Evolutionary conservation across 2,329 filamentous ascomycete species (phyloP), one percentile per base, ranked within the genome.

Genomic region (Ophiostoma australiae): DNA sequence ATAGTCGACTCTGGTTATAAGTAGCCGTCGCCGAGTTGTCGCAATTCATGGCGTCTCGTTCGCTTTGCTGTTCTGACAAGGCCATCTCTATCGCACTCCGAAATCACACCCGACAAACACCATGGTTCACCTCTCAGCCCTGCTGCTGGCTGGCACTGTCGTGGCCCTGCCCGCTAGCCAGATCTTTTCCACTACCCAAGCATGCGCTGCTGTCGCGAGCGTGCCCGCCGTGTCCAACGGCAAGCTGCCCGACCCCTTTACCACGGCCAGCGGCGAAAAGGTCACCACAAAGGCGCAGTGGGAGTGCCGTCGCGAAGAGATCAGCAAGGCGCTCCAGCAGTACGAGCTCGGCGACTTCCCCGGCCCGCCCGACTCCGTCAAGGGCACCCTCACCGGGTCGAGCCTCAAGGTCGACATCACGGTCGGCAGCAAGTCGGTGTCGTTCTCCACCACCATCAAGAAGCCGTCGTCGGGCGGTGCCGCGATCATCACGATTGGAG

Each of bases 401-500:
- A 79, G 77, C 39, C 76, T 85, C 72, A 81, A 79, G 3, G 81
- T 86, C 74, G 81, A 77, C 74, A 79, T 83, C 58, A 81, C 80
- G 17, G 81, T 82, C 17, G 80, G 78, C 66, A 80, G 80, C 73
- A 83, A 82, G 75, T 80, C 80, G 33, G 81, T 83, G 67, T 81
- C 81, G 8, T 83, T 84, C 77, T 79, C 77, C 58, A 80, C 81
- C 3, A 76, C 78, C 44, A 82, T 86, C 78, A 78, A 72, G 52
- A 81, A 81, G 76, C 79, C 80, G 7, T 79, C 76, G 35, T 82
- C 84, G 70, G 69, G 69, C 55, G 52, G 65, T 10, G 70, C 86
- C 7, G 86, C 85, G 72, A 84, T 89, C 77, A 87, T 89, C 75
- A 83, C 82, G 69, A 85, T 85, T 74, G 86, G 85, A 61, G 86